Evolutionary conservation across 805 yeast genomes (phyloP).

Genomic region (Wickerhamomyces chambardii): DNA sequence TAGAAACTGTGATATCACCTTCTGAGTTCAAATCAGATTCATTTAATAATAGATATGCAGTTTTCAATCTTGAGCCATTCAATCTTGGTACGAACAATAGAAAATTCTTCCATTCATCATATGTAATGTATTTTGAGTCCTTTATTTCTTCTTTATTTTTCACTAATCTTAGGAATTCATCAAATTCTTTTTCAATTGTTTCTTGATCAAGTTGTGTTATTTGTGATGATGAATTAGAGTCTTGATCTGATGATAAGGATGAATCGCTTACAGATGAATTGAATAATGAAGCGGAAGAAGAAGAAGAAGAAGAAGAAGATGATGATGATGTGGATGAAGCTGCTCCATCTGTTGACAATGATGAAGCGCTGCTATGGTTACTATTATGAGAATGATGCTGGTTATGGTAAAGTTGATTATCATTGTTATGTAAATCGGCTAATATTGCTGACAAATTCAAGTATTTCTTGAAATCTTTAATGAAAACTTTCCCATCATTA

Average conservation of each 20-base stretch:
- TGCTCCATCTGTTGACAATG: too few species aligned
- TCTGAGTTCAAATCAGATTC: constrained; percentile 80
- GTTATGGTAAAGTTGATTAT: too few species aligned
- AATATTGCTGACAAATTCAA: constrained; percentile 34
- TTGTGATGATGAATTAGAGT: neutral
- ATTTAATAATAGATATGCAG: constrained; percentile 74
- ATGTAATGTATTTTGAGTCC: constrained; percentile 67
- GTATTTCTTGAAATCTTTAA: constrained; percentile 60
- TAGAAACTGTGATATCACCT: constrained; percentile 83
- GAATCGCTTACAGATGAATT: neutral
- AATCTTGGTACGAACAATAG: constrained; percentile 75
- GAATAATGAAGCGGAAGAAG: neutral
- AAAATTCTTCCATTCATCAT: constrained; percentile 81
- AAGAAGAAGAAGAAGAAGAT: neutral
- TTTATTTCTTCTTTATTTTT: constrained; percentile 8
- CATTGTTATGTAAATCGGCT: neutral
- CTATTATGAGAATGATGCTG: too few species aligned
- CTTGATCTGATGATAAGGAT: neutral
- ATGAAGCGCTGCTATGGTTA: too few species aligned
- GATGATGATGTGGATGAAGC: too few species aligned
- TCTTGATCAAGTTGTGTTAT: constrained; percentile 15
- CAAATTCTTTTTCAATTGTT: constrained; percentile 44
- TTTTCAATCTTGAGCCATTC: constrained; percentile 65
- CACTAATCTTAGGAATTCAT: constrained; percentile 39
- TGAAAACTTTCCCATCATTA: constrained; percentile 61